Evolutionary conservation across 1,284 basidiomycete species (phyloP).

Genomic region (Cutaneotrichosporon curvatum): DNA sequence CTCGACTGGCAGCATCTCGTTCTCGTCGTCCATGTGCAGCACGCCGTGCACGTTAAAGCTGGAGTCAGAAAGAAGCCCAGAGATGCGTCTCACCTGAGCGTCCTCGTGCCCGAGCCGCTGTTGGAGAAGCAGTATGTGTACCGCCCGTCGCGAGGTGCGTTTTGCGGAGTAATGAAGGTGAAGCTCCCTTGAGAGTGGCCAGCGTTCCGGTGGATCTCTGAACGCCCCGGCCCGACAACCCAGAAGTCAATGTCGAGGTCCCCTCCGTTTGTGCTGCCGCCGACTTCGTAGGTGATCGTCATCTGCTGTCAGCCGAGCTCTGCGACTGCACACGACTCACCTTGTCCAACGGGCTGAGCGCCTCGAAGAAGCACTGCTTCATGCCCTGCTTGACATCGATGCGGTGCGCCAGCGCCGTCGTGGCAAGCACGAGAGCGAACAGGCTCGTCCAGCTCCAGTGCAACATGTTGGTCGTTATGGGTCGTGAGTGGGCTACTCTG

Average conservation of each 20-base stretch:
- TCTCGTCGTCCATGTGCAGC: slow-evolving; percentile 55
- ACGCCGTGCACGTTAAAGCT: slow-evolving; percentile 99
- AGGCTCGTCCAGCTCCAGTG: slow-evolving; percentile 7
- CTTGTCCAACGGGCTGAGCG: slow-evolving; percentile 89
- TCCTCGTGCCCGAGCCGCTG: slow-evolving; percentile 89
- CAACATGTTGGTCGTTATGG: slow-evolving; percentile 7
- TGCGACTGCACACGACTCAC: slow-evolving; percentile 46
- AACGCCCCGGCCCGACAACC: slow-evolving; percentile 69
- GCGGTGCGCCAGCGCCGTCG: slow-evolving; percentile 45
- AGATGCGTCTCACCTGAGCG: slow-evolving; percentile 61
- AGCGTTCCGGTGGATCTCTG: slow-evolving; percentile 67
- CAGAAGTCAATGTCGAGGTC: slow-evolving; percentile 93
- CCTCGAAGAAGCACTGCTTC: slow-evolving; percentile 98
- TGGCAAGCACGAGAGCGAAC: slow-evolving; percentile 19
- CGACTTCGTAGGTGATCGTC: slow-evolving; percentile 99
- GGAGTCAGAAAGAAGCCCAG: slow-evolving; percentile 4
- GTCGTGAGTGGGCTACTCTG: background rate
- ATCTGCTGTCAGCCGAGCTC: slow-evolving; percentile 57
- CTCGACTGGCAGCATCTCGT: slow-evolving; percentile 80
- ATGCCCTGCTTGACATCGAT: slow-evolving; percentile 61
- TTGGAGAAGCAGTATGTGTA: slow-evolving; percentile 98
- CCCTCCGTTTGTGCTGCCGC: slow-evolving; percentile 63
- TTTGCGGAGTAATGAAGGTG: slow-evolving; percentile 53
- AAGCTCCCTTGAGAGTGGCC: slow-evolving; percentile 84
- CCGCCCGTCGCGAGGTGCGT: slow-evolving; percentile 76